Evolutionary conservation across 257 asterid species (phyloP), one percentile per base, ranked within the genome.

Genomic region (Scutellaria minor): DNA sequence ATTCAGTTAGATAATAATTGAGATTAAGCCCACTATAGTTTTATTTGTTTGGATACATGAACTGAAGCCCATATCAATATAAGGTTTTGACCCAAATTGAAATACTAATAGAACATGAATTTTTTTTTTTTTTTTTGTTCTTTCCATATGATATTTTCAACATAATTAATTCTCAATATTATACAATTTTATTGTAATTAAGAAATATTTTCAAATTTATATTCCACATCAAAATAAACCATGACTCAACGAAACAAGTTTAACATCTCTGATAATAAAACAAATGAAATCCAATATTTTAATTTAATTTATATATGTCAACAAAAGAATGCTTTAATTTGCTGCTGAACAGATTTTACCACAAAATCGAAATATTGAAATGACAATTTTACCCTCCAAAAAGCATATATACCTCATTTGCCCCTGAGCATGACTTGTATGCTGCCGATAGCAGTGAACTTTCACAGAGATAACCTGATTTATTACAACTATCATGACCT

Each of bases 351-450:
- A 6, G 4, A n/a, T 68, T 14, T 2, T 1, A 53, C 13, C 13
- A 24, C 35, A 24, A 41, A 41, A 39, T 15, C 9, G 4, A 22
- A 48, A 35, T 5, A 8, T 37, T 18, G 1, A 64, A 69, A 20
- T 55, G 39, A 63, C 80, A 63, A 64, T 5, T 64, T 35, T 75
- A 68, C 44, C 76, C 68, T 71, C 67, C 67, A 9, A 31, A 59
- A 42, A 14, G 18, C 55, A 18, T 15, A 22, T 51, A 52, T 72
- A 6, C 41, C 77, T 40, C 20, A 72, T 63, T 6, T 22, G 18
- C 65, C 65, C 10, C 14, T 39, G 9, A 39, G 64, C 65, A 75
- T 50, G 48, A 66, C 22, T 31, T 52, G 6, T 24, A 31, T 31
- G 37, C 58, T 63, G 46, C 57, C 20, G 12, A 55, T 18, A 52